Evolutionary conservation across 805 yeast species (phyloP).

Genomic region (Torulaspora quercuum): DNA sequence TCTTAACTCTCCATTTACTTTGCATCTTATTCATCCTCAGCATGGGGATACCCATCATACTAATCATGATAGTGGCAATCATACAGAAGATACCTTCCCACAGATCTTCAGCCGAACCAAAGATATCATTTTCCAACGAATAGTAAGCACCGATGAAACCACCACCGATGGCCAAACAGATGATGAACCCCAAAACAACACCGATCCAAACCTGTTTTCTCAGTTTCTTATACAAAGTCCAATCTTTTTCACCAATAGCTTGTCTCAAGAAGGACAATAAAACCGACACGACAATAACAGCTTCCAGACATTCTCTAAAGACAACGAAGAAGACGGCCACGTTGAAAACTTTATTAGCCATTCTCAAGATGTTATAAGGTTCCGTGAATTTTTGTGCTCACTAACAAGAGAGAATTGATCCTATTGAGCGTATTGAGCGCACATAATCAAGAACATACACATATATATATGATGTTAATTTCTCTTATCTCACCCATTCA

Average conservation of each 20-base stretch:
- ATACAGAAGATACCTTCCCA: conserved; percentile 97
- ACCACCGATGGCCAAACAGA: conserved; percentile 83
- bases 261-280: conserved; percentile 87
- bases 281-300: conserved; percentile 86
- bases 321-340: conserved; percentile 77
- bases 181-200: conserved; percentile 61
- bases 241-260: conserved; percentile 61
- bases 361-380: not conserved
- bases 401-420: too few relatives aligned
- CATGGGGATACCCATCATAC: conserved; percentile 96
- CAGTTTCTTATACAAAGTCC: conserved; percentile 55
- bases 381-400: too few relatives aligned
- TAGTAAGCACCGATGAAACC: conserved; percentile 95
- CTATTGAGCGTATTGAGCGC: too few relatives aligned
- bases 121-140: conserved; percentile 72
- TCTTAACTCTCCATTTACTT: conserved; percentile 93
- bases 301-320: conserved; percentile 92
- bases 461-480: too few relatives aligned
- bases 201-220: conserved; percentile 88
- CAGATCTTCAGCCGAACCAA: conserved; percentile 82
- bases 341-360: conserved; percentile 40
- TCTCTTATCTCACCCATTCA: too few relatives aligned
- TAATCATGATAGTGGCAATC: conserved; percentile 83
- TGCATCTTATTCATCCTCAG: conserved; percentile 93
- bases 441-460: too few relatives aligned